Evolutionary conservation across 1,139 yeast genomes (phyloP).

Genomic region (Geotrichum fermentans): DNA sequence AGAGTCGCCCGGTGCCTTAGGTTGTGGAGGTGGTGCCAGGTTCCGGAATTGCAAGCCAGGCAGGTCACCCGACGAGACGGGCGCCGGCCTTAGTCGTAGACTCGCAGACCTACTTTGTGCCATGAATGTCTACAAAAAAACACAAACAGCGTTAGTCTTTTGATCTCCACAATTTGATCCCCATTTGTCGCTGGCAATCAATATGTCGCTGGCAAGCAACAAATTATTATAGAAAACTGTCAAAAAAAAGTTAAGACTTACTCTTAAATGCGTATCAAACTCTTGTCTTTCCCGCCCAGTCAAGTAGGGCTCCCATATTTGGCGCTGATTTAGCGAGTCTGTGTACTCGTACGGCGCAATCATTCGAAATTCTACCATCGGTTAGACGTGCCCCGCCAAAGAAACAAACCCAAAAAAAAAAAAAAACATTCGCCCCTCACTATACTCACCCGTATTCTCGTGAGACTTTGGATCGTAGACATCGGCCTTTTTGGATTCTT

Average conservation of each 20-base stretch:
- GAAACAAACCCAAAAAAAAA: too few species aligned
- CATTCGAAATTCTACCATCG: conserved; percentile 20
- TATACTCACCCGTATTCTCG: conserved; percentile 1
- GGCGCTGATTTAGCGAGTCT: conserved; percentile 34
- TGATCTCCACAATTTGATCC: too few species aligned
- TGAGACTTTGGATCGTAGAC: conserved; percentile 2
- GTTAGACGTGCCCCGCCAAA: background rate
- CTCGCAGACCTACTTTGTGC: conserved; percentile 29
- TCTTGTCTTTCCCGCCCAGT: conserved; percentile 35
- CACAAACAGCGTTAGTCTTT: too few species aligned
- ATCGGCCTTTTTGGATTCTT: background rate
- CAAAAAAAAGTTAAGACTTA: conserved; percentile 21
- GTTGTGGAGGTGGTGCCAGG: background rate
- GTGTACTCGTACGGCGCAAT: conserved; percentile 35
- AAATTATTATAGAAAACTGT: background rate
- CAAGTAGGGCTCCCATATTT: conserved; percentile 35
- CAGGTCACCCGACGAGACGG: conserved; percentile 16
- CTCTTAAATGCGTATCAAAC: conserved; percentile 33
- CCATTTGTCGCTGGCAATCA: too few species aligned
- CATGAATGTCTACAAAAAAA: conserved; percentile 27
- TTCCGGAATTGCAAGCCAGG: conserved; percentile 10
- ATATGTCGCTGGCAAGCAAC: too few species aligned
- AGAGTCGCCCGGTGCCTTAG: background rate
- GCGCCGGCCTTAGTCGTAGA: conserved; percentile 32
- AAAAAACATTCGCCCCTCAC: background rate